Base-by-base conservation (phyloP, 1,284 basidiomycete species). In the Austropuccinia psidii region DNA sequence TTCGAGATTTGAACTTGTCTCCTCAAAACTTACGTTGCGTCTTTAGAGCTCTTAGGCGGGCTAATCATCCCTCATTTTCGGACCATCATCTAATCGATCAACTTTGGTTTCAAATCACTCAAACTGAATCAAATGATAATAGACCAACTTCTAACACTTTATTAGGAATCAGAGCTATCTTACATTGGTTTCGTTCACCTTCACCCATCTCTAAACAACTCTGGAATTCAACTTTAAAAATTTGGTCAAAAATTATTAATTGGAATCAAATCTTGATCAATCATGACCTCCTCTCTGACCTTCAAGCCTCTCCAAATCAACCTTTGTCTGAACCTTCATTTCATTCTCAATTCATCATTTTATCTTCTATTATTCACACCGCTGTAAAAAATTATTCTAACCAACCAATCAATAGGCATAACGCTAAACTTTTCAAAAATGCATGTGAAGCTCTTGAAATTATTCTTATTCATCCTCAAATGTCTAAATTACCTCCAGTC, bases 401-500 rank as follows among this genome's bases (percentile, higher is more conserved):
- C 11, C 29, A 64, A 7, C 70, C 60, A 19, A 17, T 72, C 8
- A 41, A 43, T 37, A 54, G 60, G 33, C 47, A 73, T 50, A 62
- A 73, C 47, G 60, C 45, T 17, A 73, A 73, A 43, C 60, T 73
- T 5, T 73, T 73, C 27, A 64, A 64, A 29, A 50, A 73, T 43
- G 57, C 60, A 9, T 73, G 57, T 31, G 60, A 73, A 39, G 70
- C 70, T 15, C 35, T 73, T 31, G 41, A 72, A 41, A 27, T 61
- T 1, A 41, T 72, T 21, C 15, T 57, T 4, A 37, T 19, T 35
- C 37, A 50, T 4, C 58, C 41, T 24, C 49, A 39, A 19, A 27
- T 24, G 24, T 21, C 13, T 39, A 19, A 27, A 21, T 54, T 47
- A 50, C 60, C 37, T 29, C 24, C n/a, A 1, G 47, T 73, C 24